phyloP scores from a whole-genome alignment of 2,329 filamentous ascomycete species.

The Lomentospora prolificans region DNA sequence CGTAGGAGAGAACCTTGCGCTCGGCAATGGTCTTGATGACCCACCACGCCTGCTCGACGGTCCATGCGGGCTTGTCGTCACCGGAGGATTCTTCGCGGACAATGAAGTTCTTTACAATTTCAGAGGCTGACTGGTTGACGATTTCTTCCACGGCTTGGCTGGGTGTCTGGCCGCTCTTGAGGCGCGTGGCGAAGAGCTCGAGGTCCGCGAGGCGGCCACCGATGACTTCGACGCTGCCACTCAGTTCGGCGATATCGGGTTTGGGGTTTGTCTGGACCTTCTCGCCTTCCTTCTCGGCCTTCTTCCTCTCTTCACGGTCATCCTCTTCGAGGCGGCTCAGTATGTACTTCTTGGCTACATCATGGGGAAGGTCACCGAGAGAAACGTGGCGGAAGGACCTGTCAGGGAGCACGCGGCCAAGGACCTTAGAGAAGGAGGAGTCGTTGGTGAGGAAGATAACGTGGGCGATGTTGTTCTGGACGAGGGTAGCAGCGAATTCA shows the following conservation, averaged over 20 bases:
- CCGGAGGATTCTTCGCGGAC: conserved; percentile 23
- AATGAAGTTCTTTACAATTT: conserved; percentile 90
- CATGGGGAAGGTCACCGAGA: conserved; percentile 75
- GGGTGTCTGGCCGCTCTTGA: conserved; percentile 79
- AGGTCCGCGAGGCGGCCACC: conserved; percentile 93
- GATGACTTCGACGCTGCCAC: conserved; percentile 69
- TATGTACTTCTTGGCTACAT: conserved; percentile 86
- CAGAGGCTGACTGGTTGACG: conserved; percentile 76
- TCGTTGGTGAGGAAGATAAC: conserved; percentile 92
- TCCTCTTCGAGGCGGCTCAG: conserved; percentile 62
- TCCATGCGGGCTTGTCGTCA: conserved; percentile 52
- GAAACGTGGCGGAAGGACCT: conserved; percentile 81
- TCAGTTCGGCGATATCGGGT: conserved; percentile 57
- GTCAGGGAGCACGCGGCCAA: conserved; percentile 81
- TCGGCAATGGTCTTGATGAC: conserved; percentile 69
- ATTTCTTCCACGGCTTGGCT: conserved; percentile 77
- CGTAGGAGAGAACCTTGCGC: conserved; percentile 66
- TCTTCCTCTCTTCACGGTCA: conserved; percentile 14
- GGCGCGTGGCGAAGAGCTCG: conserved; percentile 82
- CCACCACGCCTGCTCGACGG: conserved; percentile 79
- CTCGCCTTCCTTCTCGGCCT: neutral
- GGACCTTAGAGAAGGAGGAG: conserved; percentile 74
- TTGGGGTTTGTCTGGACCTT: conserved; percentile 9
- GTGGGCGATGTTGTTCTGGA: conserved; percentile 81
- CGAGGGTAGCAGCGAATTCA: conserved; percentile 81